phyloP scores from a whole-genome alignment of 1,284 basidiomycete species.

The Stereum hirsutum region DNA sequence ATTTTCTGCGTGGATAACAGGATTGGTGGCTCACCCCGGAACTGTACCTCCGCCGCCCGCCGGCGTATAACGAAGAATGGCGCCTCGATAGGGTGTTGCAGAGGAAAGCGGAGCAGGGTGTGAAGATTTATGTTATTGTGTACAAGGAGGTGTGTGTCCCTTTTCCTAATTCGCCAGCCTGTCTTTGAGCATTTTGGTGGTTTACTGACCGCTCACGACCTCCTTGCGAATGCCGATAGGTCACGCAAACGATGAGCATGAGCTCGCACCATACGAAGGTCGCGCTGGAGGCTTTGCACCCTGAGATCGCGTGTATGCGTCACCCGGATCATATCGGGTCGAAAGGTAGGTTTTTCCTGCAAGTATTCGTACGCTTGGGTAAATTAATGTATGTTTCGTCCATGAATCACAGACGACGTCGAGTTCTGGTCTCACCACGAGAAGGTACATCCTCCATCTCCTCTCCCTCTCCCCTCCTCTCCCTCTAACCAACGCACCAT shows the following conservation, averaged over 20 bases:
- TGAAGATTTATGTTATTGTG: slow-evolving; percentile 81
- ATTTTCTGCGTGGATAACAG: slow-evolving; percentile 22
- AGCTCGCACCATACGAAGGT: slow-evolving; percentile 81
- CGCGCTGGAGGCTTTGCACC: slow-evolving; percentile 73
- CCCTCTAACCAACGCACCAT: not conserved
- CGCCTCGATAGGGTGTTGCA: slow-evolving; percentile 78
- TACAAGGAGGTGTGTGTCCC: slow-evolving; percentile 65
- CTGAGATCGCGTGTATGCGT: slow-evolving; percentile 80
- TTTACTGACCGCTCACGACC: no score
- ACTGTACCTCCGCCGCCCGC: slow-evolving; percentile 84
- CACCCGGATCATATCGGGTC: slow-evolving; percentile 87
- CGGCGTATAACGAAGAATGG: slow-evolving; percentile 76
- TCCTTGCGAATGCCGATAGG: slow-evolving; percentile 27
- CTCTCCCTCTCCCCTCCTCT: not conserved
- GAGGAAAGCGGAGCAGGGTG: slow-evolving; percentile 85
- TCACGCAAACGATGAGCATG: slow-evolving; percentile 86
- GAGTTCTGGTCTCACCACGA: slow-evolving; percentile 85
- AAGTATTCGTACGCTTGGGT: not conserved
- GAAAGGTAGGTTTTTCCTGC: slow-evolving; percentile 37
- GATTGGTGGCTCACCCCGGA: slow-evolving; percentile 95
- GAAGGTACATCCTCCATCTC: slow-evolving; percentile 26
- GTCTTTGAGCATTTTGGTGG: no score
- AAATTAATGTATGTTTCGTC: not conserved
- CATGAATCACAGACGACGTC: slow-evolving; percentile 63
- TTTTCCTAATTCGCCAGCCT: no score